Conservation (phyloP, 768 basidiomycete genomes). For the Suillus fuscotomentosus region DNA sequence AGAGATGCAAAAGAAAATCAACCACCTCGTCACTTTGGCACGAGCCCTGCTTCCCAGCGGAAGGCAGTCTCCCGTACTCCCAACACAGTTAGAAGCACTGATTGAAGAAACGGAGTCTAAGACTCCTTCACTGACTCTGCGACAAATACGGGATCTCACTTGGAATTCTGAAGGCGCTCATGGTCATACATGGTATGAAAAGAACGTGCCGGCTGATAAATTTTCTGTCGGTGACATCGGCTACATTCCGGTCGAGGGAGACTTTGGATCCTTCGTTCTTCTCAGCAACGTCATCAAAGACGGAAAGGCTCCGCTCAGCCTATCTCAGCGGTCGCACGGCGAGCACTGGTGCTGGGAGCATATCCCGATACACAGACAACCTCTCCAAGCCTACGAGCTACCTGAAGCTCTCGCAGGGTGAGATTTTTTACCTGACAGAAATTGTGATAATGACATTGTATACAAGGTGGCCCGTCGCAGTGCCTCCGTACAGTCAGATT, state of each 20-base stretch:
- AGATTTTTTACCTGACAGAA: conserved; percentile 1
- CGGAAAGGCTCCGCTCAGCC: conserved; percentile 19
- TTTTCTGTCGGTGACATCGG: conserved; percentile 46
- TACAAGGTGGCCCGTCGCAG: conserved; percentile 43
- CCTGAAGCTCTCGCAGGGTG: conserved; percentile 35
- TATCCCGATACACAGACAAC: conserved; percentile 24
- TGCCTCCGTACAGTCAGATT: conserved; percentile 35
- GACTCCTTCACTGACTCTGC: conserved; percentile 30
- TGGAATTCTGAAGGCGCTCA: conserved; percentile 32
- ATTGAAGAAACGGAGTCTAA: conserved; percentile 33
- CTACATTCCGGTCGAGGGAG: conserved; percentile 36
- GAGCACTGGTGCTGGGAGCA: conserved; percentile 40
- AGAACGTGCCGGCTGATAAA: conserved; percentile 38
- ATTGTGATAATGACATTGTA: not conserved
- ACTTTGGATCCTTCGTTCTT: conserved; percentile 38
- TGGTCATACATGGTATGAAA: conserved; percentile 41
- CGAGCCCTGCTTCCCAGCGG: conserved; percentile 38
- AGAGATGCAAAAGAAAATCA: conserved; percentile 36
- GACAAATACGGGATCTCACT: conserved; percentile 37
- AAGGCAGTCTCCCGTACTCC: conserved; percentile 28
- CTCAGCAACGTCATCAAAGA: conserved; percentile 39
- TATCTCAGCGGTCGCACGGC: conserved; percentile 25
- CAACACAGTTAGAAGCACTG: conserved; percentile 30
- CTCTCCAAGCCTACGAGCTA: conserved; percentile 34
- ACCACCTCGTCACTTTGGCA: conserved; percentile 40